Evolutionary conservation across 129 eudicot genomes (phyloP), one percentile per base, ranked within the genome.

Genomic region (Tanacetum coccineum): DNA sequence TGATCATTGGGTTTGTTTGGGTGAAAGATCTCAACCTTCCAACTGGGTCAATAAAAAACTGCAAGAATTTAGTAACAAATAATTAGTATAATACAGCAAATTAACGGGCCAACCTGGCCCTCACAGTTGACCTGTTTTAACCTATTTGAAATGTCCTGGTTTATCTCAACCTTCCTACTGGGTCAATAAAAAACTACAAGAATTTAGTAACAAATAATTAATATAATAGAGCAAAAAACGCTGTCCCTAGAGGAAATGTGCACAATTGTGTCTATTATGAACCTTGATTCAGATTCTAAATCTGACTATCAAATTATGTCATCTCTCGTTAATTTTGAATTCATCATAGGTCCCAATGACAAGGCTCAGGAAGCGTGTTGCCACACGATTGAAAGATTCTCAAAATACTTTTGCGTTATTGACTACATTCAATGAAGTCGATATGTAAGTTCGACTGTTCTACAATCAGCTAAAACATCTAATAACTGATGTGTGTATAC

Each of bases 331-430:
- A 32, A 20, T 32, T 20, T 45, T 44, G 9, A 52, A 17, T 5
- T 59, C 46, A 22, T 2, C 60, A 36, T 59, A 84, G 90, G 90
- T 84, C 78, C 90, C 90, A n/a, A 84, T 84, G 90, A 84, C 90
- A 46, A 81, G 90, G 66, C 87, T 84, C 36, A 68, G 90, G 57
- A 84, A 84, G 72, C 80, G 90, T 51, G 90, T 84, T 69, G 90
- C 90, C 40, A 78, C 86, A 14, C 82, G 90, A 55, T 73, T 84
- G 74, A 84, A 84, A 68, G 90, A 84, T 71, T 81, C 90, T 62
- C 90, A 84, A 68, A 84, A 84, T 49, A 84, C 90, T n/a, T 84
- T 84, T 81, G 90, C 90, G 17, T 53, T 84, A 76, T 71, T 84
- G 58, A 84, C 90, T 52, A 84, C 90, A 3, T 84, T 84, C 59